Evolutionary conservation across 129 eudicot genomes (phyloP).

Genomic region (Cynara cardunculus): DNA sequence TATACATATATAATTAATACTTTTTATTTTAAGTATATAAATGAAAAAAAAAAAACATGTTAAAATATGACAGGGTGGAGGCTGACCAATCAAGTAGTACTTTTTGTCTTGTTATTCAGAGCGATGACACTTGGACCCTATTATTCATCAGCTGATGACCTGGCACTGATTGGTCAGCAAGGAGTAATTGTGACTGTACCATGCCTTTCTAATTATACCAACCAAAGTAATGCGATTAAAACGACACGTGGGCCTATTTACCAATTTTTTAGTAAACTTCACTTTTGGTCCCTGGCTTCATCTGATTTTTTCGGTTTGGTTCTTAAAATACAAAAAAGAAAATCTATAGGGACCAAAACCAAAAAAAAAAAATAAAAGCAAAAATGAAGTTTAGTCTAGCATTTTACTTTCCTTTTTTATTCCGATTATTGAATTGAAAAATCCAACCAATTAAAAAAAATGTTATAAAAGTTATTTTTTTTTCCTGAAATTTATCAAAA

Average conservation of each 20-base stretch:
- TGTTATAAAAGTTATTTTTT: too few relatives aligned
- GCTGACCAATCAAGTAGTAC: slow-evolving; percentile 10
- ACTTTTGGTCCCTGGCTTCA: neutral
- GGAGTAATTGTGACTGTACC: neutral
- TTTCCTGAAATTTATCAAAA: too few relatives aligned
- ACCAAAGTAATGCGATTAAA: slow-evolving; percentile 3
- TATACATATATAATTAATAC: too few relatives aligned
- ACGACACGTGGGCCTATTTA: neutral
- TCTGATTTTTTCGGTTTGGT: neutral
- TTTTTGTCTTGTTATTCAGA: slow-evolving; percentile 17
- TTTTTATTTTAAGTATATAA: too few relatives aligned
- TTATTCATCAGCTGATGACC: neutral
- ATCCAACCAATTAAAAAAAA: too few relatives aligned
- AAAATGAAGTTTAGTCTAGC: too few relatives aligned
- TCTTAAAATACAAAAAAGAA: too few relatives aligned
- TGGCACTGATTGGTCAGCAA: neutral
- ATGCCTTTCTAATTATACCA: slow-evolving; percentile 6
- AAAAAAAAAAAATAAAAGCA: too few relatives aligned
- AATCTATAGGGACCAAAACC: too few relatives aligned
- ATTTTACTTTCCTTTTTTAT: too few relatives aligned
- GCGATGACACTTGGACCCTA: slow-evolving; percentile 20
- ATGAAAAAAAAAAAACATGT: too few relatives aligned
- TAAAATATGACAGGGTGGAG: slow-evolving; percentile 19
- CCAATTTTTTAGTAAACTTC: neutral
- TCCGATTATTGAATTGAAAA: too few relatives aligned